phyloP scores from a whole-genome alignment of 176 grass and related monocot species.

The Coix lacrymajobi region DNA sequence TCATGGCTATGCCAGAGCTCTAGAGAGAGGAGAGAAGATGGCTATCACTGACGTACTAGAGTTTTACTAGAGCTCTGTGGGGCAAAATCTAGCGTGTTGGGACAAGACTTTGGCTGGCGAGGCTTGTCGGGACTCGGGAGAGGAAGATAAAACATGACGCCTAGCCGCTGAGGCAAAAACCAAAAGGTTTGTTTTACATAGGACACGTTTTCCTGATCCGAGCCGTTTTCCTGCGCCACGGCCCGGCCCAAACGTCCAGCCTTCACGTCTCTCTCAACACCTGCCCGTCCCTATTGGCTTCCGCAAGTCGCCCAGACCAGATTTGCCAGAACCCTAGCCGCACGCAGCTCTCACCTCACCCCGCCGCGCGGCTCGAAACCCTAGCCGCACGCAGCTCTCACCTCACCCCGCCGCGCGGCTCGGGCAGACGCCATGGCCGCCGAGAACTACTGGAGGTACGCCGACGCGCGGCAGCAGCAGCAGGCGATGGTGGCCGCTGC shows the following conservation, averaged over 20 bases:
- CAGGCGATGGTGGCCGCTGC: slow-evolving; percentile 41
- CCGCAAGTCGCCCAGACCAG: not conserved
- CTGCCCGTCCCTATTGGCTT: not conserved
- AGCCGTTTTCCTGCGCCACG: too few species aligned
- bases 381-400: slow-evolving; percentile 21
- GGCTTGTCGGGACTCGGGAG: too few species aligned
- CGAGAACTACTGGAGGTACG: slow-evolving; percentile 92
- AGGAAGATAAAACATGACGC: too few species aligned
- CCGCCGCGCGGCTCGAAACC: slow-evolving; percentile 13
- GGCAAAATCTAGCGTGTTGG: too few species aligned
- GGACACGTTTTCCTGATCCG: too few species aligned
- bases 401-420: not conserved
- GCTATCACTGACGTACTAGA: too few species aligned
- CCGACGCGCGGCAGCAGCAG: slow-evolving; percentile 63
- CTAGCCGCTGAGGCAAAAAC: too few species aligned
- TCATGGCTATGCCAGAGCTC: too few species aligned
- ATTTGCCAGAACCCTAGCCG: not conserved
- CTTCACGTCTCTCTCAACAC: not conserved
- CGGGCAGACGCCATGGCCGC: slow-evolving; percentile 42
- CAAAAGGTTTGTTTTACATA: too few species aligned
- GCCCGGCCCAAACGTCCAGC: not conserved
- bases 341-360: not conserved
- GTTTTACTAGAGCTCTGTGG: too few species aligned
- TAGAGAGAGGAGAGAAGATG: too few species aligned
- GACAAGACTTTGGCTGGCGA: too few species aligned